phyloP scores from a whole-genome alignment of 495 filamentous ascomycete species.

The Pseudomonodictys pantanalensis region DNA sequence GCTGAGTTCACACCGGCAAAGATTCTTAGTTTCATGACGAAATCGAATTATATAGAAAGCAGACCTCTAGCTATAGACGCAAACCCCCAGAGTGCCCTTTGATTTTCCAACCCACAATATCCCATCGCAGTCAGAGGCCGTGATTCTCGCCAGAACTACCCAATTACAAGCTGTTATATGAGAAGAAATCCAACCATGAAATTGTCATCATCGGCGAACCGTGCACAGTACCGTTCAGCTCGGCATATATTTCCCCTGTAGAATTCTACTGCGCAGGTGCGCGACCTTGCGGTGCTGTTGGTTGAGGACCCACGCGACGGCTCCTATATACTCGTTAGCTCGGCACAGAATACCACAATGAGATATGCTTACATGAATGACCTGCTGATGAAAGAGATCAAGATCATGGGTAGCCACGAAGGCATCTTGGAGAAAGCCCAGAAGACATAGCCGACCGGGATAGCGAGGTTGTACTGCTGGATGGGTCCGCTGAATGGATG shows the following conservation, averaged over 20 bases:
- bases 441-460: constrained; percentile 68
- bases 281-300: neutral
- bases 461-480: constrained; percentile 59
- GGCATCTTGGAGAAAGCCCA: constrained; percentile 56
- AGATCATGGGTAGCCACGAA: constrained; percentile 75
- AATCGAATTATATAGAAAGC: too few species aligned
- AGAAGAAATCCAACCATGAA: neutral
- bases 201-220: neutral
- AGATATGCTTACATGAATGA: constrained; percentile 71
- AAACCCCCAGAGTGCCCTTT: neutral
- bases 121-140: neutral
- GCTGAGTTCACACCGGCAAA: too few species aligned
- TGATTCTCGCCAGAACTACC: neutral
- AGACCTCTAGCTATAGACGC: neutral
- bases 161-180: neutral
- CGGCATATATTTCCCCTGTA: neutral
- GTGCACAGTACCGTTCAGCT: neutral
- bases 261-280: constrained; percentile 6
- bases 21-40: too few species aligned
- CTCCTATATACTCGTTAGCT: constrained; percentile 22
- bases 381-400: constrained; percentile 76
- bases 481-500: constrained; percentile 78
- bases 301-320: constrained; percentile 11
- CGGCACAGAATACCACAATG: neutral
- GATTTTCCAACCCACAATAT: neutral